Conservation (phyloP, 306 rosid species). For the Biancaea sappan region DNA sequence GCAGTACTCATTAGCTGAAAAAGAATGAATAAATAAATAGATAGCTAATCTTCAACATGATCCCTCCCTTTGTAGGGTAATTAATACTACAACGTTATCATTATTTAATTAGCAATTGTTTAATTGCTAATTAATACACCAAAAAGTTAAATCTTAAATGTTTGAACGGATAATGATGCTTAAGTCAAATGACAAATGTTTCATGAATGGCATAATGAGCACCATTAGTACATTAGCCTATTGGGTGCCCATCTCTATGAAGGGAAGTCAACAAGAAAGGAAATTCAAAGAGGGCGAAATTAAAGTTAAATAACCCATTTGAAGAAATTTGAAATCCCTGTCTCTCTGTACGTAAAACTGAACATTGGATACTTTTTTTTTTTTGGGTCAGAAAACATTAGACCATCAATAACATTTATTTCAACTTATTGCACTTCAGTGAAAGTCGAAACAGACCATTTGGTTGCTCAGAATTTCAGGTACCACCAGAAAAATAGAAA, state of each 20-base stretch:
- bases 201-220: too few species aligned
- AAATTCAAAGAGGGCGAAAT: not conserved
- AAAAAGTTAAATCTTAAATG: too few species aligned
- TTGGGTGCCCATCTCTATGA: not conserved
- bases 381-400: too few species aligned
- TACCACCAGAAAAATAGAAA: not conserved
- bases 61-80: not conserved
- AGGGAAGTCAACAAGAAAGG: not conserved
- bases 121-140: too few species aligned
- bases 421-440: not conserved
- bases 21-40: not conserved
- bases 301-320: not conserved
- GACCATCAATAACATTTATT: not conserved
- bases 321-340: not conserved
- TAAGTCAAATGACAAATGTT: too few species aligned
- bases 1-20: not conserved
- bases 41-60: not conserved
- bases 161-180: not conserved
- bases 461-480: not conserved
- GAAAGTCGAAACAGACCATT: not conserved
- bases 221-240: too few species aligned
- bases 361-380: too few species aligned
- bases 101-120: too few species aligned
- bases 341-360: not conserved
- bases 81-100: too few species aligned